Percentiles rank a stretch among this genome's conserved stretches.
Evolutionary conservation across 1,284 basidiomycete species (phyloP).

Genomic region (Boletus smithii): DNA sequence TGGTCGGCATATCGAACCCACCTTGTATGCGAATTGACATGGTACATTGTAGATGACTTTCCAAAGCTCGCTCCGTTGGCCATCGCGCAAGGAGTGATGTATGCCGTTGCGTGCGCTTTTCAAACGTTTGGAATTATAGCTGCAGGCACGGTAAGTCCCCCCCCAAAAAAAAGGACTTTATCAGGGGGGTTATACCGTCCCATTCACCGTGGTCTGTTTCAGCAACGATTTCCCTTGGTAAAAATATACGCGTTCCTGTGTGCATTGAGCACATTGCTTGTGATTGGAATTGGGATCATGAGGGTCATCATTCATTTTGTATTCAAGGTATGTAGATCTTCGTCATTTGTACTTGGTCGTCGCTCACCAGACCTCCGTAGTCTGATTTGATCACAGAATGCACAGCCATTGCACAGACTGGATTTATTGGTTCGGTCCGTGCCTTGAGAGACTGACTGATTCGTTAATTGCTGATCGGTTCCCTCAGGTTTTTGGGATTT

Average conservation of each 20-base stretch:
- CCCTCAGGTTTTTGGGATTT: constrained; percentile 30
- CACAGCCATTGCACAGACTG: constrained; percentile 14
- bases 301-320: constrained; percentile 63
- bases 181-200: neutral
- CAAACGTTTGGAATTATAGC: constrained; percentile 58
- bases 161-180: neutral
- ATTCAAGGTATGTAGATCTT: constrained; percentile 49
- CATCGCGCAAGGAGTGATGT: constrained; percentile 59
- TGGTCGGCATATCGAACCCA: constrained; percentile 22
- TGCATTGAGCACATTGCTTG: constrained; percentile 47
- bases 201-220: neutral
- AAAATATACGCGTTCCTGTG: constrained; percentile 56
- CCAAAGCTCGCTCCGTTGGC: constrained; percentile 54
- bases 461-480: constrained; percentile 10
- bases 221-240: constrained; percentile 61
- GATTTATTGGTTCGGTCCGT: constrained; percentile 22
- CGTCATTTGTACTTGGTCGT: neutral
- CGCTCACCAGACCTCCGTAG: constrained; percentile 30
- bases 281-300: constrained; percentile 54
- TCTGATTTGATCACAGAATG: constrained; percentile 30
- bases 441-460: neutral
- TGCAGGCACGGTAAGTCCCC: constrained; percentile 48
- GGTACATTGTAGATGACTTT: constrained; percentile 37
- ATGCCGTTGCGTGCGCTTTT: constrained; percentile 49
- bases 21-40: neutral